Percentiles rank a stretch among this genome's conserved stretches.
Evolutionary conservation across 108 stramenopile species (phyloP).

Genomic region (Cyclostephanos tholiformis): DNA sequence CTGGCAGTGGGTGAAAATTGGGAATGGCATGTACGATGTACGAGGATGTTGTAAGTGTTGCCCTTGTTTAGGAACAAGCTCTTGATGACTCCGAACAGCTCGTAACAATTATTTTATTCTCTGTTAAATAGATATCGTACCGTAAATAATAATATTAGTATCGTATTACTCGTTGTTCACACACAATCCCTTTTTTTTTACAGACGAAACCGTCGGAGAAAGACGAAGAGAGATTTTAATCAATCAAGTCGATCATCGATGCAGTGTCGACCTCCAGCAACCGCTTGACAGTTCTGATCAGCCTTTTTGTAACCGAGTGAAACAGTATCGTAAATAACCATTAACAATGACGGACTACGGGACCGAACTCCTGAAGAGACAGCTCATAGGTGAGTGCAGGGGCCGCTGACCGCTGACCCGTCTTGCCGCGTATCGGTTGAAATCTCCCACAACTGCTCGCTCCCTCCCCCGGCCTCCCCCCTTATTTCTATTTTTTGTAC

Average conservation of each 20-base stretch:
- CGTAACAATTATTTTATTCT: too few species aligned
- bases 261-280: background rate
- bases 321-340: background rate
- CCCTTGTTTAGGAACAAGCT: too few species aligned
- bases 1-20: too few species aligned
- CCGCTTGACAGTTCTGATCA: background rate
- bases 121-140: too few species aligned
- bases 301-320: background rate
- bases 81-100: too few species aligned
- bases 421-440: background rate
- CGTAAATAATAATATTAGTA: too few species aligned
- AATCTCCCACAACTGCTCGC: constrained; percentile 12
- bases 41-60: too few species aligned
- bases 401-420: background rate
- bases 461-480: constrained; percentile 4
- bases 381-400: constrained; percentile 76
- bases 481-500: background rate
- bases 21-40: too few species aligned
- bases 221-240: background rate
- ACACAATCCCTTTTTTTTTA: too few species aligned
- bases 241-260: constrained; percentile 7
- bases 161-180: too few species aligned
- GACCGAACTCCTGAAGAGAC: constrained; percentile 80
- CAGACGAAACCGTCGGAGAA: background rate
- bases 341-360: constrained; percentile 82